Evolutionary conservation across 164 flowering plant genomes (phyloP).

Genomic region (Nelumbo lutea): DNA sequence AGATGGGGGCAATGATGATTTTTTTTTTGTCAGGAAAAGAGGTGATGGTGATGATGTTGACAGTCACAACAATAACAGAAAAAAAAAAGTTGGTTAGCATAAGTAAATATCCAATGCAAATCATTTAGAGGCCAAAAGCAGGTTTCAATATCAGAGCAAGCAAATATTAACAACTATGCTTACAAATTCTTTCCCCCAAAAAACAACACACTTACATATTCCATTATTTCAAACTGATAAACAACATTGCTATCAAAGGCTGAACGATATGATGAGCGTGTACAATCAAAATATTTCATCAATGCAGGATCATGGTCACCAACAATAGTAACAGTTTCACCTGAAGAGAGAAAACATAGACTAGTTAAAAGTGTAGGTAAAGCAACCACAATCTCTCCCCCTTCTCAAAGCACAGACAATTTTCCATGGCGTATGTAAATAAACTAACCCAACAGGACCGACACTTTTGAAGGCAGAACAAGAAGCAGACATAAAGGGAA

Average conservation of each 20-base stretch:
- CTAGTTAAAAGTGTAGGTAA: neutral
- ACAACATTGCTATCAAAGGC: slow-evolving; percentile 93
- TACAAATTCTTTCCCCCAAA: neutral
- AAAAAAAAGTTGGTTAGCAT: too few species aligned
- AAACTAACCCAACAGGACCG: neutral
- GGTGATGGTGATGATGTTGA: too few species aligned
- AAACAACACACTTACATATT: slow-evolving; percentile 61
- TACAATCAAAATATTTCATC: slow-evolving; percentile 92
- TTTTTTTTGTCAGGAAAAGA: too few species aligned
- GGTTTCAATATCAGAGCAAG: neutral
- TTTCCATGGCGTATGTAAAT: neutral
- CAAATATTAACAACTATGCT: neutral
- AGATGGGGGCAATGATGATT: too few species aligned
- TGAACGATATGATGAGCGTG: slow-evolving; percentile 87
- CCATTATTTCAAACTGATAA: slow-evolving; percentile 96
- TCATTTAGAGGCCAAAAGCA: neutral
- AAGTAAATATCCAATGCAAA: too few species aligned
- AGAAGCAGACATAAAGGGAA: neutral
- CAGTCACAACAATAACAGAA: too few species aligned
- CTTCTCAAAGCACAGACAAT: neutral
- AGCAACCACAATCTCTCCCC: neutral
- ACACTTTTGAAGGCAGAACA: neutral
- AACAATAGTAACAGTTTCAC: slow-evolving; percentile 91
- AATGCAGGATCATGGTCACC: slow-evolving; percentile 88
- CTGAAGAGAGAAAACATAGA: slow-evolving; percentile 32